A percentile compares a stretch with the other conserved stretches of the same genome.
These are phyloP conservation scores for Pistacia integerrima DNA, from an alignment of 345 rosid species.

Conservation along the genomic window DNA sequence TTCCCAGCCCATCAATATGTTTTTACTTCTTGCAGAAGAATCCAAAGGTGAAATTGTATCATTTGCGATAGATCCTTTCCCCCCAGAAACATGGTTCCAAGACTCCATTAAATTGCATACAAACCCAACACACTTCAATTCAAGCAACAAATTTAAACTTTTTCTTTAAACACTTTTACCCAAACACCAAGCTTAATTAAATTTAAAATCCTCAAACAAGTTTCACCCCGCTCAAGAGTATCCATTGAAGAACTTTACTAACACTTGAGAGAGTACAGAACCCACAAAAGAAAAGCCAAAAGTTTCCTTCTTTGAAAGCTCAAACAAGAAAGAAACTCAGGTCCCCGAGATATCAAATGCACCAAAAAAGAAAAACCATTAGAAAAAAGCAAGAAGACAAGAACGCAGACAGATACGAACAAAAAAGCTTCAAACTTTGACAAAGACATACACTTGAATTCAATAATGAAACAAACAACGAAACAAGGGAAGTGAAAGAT, in stretches of 20 bases:
- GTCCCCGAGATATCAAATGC: conserved; percentile 18
- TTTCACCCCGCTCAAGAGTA: not conserved
- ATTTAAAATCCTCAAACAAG: conserved; percentile 13
- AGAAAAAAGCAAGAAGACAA: conserved; percentile 1
- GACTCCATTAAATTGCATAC: conserved; percentile 40
- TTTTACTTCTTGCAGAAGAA: conserved; percentile 35
- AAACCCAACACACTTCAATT: conserved; percentile 18
- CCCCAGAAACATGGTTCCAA: conserved; percentile 50
- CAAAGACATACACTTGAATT: not conserved
- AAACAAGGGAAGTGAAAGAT: not conserved
- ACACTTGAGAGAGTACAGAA: not conserved
- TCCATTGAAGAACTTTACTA: conserved; percentile 9
- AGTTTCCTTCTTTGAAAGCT: conserved; percentile 1
- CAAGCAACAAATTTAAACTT: not conserved
- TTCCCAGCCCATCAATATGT: conserved; percentile 36
- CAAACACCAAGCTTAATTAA: not conserved
- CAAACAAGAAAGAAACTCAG: conserved; percentile 4
- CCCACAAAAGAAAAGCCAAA: conserved; percentile 6
- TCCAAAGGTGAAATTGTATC: conserved; percentile 35
- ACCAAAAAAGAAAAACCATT: conserved; percentile 12
- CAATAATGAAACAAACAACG: conserved; percentile 4
- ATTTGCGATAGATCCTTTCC: conserved; percentile 31
- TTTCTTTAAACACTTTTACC: not conserved
- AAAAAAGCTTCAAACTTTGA: not conserved
- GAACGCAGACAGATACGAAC: not conserved